Base-by-base conservation (phyloP, 306 rosid species). In the Abrus precatorius region DNA sequence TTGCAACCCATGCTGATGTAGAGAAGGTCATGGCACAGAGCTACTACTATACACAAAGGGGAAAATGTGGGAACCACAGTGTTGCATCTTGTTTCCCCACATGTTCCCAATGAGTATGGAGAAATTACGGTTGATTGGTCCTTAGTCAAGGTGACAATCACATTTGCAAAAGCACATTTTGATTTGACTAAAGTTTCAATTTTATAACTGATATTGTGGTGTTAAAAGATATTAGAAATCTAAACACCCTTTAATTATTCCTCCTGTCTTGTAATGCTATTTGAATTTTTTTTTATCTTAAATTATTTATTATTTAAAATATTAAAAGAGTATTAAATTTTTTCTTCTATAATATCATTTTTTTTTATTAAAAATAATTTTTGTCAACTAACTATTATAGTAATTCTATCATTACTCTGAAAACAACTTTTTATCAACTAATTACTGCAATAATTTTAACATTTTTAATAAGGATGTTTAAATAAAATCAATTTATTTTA, bases 91-190 rank as follows among this genome's bases (percentile, higher is more conserved):
- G 75, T 20, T 50, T 45, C 86, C 85, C 82, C 84, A 62, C 86
- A 75, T 79, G 89, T 56, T 64, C 69, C 85, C 80, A 5, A 41
- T 28, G 60, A 33, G 56, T 65, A 71, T 48, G 83, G 77, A 76
- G 85, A 86, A 86, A 86, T 87, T 65, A 75, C 49, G 82, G 81
- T 54, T 57, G 59, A 79, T 84, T 75, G 83, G 83, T 79, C 79
- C 60, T 43, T 75, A 12, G 34, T 68, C 67, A 52, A 63, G 40
- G 53, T 70, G 47, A 47, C 84, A 72, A 44, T 45, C 81, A 84
- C 61, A 78, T 70, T 69, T 59, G 49, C 8, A 44, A 80, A 81
- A 84, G 79, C 79, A 67, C 54, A 45, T 27, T n/a, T n/a, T 0
- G 6, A 68, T 68, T 74, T 34, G 68, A 64, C 70, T 61, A 56